These are phyloP conservation scores for Leccinum subgranulosum DNA, from an alignment of 768 basidiomycete genomes.

Conservation along the genomic window DNA sequence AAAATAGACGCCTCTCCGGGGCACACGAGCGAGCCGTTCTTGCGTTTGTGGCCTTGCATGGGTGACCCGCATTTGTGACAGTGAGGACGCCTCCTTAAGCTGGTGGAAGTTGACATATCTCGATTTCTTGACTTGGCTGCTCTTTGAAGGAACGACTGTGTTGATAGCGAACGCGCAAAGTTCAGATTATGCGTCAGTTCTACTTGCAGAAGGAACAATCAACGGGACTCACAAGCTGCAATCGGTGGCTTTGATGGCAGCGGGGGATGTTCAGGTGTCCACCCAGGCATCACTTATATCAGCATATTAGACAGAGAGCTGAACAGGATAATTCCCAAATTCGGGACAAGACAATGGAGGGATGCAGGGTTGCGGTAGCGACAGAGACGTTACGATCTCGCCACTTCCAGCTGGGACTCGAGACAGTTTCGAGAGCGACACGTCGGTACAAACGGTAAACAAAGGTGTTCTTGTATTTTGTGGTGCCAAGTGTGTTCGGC, in stretches of 20 bases:
- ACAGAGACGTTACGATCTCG: conserved; percentile 10
- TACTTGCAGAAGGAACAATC: background rate
- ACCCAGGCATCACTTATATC: conserved; percentile 24
- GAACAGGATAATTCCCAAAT: conserved; percentile 19
- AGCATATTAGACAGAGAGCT: background rate
- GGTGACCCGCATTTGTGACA: conserved; percentile 32
- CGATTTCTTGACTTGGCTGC: conserved; percentile 1
- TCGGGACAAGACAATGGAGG: conserved; percentile 18
- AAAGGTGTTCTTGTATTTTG: conserved; percentile 25
- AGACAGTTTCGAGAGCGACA: background rate
- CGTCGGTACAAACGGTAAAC: conserved; percentile 10
- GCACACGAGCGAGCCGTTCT: conserved; percentile 30
- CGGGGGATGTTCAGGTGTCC: conserved; percentile 9
- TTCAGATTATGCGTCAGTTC: conserved; percentile 2
- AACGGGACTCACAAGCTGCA: conserved; percentile 26
- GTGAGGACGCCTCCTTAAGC: conserved; percentile 32
- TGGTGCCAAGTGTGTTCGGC: background rate
- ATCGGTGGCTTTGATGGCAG: conserved; percentile 22
- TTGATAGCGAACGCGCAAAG: background rate
- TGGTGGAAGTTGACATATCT: conserved; percentile 27
- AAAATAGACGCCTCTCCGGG: conserved; percentile 17
- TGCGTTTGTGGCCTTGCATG: conserved; percentile 34
- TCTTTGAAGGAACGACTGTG: background rate
- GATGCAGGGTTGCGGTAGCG: conserved; percentile 21
- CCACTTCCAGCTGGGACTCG: background rate